Base-by-base conservation (phyloP, 192 early-diverging fungal genomes). In the Coemansia sp. region DNA sequence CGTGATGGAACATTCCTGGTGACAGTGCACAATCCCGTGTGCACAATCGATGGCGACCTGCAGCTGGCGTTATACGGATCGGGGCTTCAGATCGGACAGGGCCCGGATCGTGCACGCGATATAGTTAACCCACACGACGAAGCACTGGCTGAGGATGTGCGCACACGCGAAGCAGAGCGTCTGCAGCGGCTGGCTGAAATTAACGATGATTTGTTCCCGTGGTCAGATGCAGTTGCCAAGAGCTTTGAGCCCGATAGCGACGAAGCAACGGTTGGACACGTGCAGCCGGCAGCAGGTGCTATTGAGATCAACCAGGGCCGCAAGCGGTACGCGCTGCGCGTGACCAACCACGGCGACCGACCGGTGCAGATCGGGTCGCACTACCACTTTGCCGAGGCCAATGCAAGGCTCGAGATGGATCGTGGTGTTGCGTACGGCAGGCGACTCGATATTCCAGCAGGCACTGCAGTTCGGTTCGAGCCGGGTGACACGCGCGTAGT, bases 291-390 rank as follows among this genome's bases (percentile, higher is more conserved):
- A 12, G 67, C 82, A 1, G 90, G 87, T 23, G 81, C 67, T 15
- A 88, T 98, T 40, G 67, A 72, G 27, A 78, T 98, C 54, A 95
- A 94, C 71, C 78, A 83, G 60, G 91, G 90, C 15, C 82, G 94
- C 21, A 58, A 67, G 59, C 83, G 93, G 5, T 55, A 82, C 42
- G 63, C 78, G 2, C 52, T 98, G 25, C 82, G 76, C 4, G 93
- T 98, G 15, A 92, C 86, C 13, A 98, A 98, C 80, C 84, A 86
- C 51, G 96, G 96, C 2, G 96, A 98, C 69, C 82, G 96, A 23
- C 92, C 96, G 6, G 86, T 98, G 55, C 90, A 96, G 79, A 86
- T 98, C 40, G 96, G 96, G 12, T 93, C 91, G 7, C 96, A 98
- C 79, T 98, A 89, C 71, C 96, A 98, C 62, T 92, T 98, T 64